Conservation (phyloP, 1,284 basidiomycete species). For the Cryptococcus maquisensis region DNA sequence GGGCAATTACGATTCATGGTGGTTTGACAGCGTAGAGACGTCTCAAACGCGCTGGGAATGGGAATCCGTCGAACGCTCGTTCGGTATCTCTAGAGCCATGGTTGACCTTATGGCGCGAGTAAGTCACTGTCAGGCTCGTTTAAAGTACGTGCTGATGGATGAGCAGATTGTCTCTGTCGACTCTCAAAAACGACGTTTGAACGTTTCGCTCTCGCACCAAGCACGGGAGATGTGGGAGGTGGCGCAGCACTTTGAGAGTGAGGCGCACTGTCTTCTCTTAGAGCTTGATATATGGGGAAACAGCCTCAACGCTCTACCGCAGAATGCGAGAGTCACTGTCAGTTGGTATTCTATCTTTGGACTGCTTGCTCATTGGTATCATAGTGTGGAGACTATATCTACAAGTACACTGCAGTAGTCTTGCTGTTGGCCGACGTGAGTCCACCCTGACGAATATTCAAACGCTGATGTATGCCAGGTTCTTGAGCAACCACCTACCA, state of each 20-base stretch:
- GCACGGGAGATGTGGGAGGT: constrained; percentile 25
- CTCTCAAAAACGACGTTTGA: constrained; percentile 26
- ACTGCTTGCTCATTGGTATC: background rate
- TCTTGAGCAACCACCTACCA: constrained; percentile 21
- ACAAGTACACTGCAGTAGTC: constrained; percentile 32
- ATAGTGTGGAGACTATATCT: constrained; percentile 38
- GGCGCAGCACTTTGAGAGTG: constrained; percentile 22
- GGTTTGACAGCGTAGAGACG: constrained; percentile 37
- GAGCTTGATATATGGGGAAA: constrained; percentile 38
- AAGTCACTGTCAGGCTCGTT: constrained; percentile 5
- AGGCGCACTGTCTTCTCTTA: constrained; percentile 20
- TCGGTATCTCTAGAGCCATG: constrained; percentile 34
- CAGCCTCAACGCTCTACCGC: constrained; percentile 25
- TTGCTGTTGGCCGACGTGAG: constrained; percentile 34
- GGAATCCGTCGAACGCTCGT: constrained; percentile 35
- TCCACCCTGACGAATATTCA: background rate
- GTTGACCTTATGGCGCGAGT: constrained; percentile 35
- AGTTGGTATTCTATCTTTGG: constrained; percentile 4
- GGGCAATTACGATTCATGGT: constrained; percentile 35
- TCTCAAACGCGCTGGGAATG: constrained; percentile 36
- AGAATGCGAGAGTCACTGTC: constrained; percentile 32
- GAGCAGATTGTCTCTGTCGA: constrained; percentile 22
- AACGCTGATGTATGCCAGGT: constrained; percentile 14
- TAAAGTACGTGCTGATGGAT: background rate
- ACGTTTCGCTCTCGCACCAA: constrained; percentile 13